Percentiles rank a stretch among this genome's conserved stretches.
Conservation (phyloP, 345 rosid species). For the Eucalyptus regnans region DNA sequence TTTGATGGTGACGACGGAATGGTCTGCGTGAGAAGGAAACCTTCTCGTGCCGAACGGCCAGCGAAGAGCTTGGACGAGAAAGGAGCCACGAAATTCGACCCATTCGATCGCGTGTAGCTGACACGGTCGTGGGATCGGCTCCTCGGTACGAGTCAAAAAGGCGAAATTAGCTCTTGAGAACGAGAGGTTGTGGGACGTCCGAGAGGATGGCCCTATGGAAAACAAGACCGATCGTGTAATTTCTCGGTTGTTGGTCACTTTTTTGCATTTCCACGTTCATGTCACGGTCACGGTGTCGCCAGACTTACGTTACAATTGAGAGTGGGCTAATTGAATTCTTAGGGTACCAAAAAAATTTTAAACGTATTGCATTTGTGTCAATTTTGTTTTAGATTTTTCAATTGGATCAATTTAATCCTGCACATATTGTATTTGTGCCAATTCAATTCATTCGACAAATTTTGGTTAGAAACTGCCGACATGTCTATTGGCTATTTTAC, state of each 20-base stretch:
- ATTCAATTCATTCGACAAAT: rapidly evolving
- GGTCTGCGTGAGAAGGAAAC: neutral
- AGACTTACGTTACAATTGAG: neutral
- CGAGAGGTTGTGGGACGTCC: neutral
- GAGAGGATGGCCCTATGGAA: neutral
- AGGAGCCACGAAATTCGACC: neutral
- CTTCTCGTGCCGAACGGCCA: neutral
- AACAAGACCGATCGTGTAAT: neutral
- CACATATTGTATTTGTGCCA: rapidly evolving
- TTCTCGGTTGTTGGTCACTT: neutral
- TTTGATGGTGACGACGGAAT: neutral
- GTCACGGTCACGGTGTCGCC: neutral
- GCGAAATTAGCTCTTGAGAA: neutral
- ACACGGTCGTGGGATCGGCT: neutral
- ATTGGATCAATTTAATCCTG: too few relatives aligned
- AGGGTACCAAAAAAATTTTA: neutral
- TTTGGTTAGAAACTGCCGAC: rapidly evolving
- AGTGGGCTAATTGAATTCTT: neutral
- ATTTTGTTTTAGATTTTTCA: too few relatives aligned
- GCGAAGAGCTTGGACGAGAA: neutral
- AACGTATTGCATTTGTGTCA: too few relatives aligned
- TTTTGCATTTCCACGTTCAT: neutral
- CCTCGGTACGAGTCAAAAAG: neutral
- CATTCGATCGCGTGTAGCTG: neutral
- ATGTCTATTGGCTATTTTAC: rapidly evolving